Evolutionary conservation across 2,329 filamentous ascomycete species (phyloP).

Genomic region (Xylaria arbuscula): DNA sequence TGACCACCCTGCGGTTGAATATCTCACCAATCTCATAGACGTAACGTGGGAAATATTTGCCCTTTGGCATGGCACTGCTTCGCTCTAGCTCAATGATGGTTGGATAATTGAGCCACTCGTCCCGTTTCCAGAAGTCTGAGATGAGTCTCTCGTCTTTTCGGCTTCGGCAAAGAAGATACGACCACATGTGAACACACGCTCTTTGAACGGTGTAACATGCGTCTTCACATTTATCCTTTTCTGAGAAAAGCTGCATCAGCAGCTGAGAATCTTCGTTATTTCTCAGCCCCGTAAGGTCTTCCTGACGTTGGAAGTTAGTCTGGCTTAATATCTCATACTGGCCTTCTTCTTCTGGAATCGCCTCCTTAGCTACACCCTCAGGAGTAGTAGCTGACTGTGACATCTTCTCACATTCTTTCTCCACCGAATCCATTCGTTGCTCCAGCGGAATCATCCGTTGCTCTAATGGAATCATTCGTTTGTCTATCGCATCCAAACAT

Average conservation of each 20-base stretch:
- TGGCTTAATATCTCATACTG: conserved; percentile 38
- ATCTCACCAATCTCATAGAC: conserved; percentile 42
- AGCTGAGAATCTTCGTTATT: conserved; percentile 32
- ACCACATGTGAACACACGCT: conserved; percentile 39
- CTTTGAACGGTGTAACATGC: conserved; percentile 40
- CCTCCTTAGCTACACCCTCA: conserved; percentile 29
- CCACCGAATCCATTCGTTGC: conserved; percentile 28
- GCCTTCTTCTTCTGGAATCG: conserved; percentile 25
- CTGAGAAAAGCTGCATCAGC: conserved; percentile 39
- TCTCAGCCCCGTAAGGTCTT: conserved; percentile 34
- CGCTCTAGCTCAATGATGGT: conserved; percentile 38
- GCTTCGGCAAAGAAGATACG: conserved; percentile 37
- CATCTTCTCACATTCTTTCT: conserved; percentile 29
- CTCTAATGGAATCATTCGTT: conserved; percentile 33
- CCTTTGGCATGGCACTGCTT: conserved; percentile 30
- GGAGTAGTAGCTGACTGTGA: conserved; percentile 27
- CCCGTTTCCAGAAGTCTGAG: conserved; percentile 37
- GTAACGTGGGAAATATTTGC: conserved; percentile 39
- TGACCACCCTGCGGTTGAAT: conserved; percentile 37
- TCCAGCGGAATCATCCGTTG: conserved; percentile 35
- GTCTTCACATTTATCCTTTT: conserved; percentile 39
- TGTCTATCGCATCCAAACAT: conserved; percentile 33
- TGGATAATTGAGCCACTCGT: conserved; percentile 36
- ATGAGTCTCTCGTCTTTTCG: conserved; percentile 35
- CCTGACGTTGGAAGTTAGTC: conserved; percentile 36